Percentiles rank a stretch among this genome's conserved stretches.
These are phyloP conservation scores for Globisporangium solare DNA, from an alignment of 352 stramenopile genomes.

Conservation along the genomic window DNA sequence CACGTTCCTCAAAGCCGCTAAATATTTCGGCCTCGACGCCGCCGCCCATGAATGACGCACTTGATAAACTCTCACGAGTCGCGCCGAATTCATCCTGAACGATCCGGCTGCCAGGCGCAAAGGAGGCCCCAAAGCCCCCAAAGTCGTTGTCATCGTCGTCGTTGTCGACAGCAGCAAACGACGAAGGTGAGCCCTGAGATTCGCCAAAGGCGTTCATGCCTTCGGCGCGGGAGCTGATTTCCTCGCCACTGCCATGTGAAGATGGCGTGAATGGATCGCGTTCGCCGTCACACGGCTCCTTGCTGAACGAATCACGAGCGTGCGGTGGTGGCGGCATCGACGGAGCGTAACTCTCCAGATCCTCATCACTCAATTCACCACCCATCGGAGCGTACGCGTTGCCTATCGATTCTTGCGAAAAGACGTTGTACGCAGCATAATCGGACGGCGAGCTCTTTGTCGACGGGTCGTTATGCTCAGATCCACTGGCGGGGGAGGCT, in stretches of 20 bases:
- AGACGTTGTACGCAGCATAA: not conserved
- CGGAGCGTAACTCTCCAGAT: not conserved
- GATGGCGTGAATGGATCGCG: not conserved
- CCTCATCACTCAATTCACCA: slow-evolving; percentile 2
- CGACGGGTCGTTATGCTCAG: not conserved
- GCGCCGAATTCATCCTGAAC: too few relatives aligned
- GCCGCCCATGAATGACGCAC: not conserved
- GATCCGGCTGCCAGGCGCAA: not conserved
- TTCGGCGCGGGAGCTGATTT: not conserved
- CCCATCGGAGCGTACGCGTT: slow-evolving; percentile 7
- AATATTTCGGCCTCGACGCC: not conserved
- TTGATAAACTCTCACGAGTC: not conserved
- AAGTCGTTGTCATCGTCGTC: slow-evolving; percentile 6
- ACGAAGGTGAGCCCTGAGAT: not conserved
- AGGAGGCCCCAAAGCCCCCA: slow-evolving; percentile 1
- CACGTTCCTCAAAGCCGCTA: slow-evolving; percentile 1
- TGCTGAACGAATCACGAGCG: not conserved
- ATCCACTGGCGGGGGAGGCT: not conserved
- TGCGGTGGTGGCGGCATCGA: not conserved
- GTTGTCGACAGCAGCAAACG: not conserved
- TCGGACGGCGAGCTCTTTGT: not conserved
- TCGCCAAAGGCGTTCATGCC: not conserved
- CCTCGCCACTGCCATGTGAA: not conserved
- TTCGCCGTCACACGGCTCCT: not conserved
- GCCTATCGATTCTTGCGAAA: slow-evolving; percentile 7